phyloP scores from a whole-genome alignment of 2,329 filamentous ascomycete species.

The Pseudogymnoascus sp. region DNA sequence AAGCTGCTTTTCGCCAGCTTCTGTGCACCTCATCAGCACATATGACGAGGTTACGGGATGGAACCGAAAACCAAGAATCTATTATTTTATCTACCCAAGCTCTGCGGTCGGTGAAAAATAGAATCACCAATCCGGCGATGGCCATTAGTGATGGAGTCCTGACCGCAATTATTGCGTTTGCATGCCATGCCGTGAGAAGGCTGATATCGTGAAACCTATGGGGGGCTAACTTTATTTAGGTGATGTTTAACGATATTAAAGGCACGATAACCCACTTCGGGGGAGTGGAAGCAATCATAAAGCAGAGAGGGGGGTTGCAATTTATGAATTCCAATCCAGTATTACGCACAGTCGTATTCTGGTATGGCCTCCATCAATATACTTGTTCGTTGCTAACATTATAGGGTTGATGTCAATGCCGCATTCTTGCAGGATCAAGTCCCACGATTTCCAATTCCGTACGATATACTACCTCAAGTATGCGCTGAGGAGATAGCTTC shows the following conservation, averaged over 20 bases:
- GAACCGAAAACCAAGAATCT: slow-evolving; percentile 12
- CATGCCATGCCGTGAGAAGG: slow-evolving; percentile 13
- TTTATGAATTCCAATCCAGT: slow-evolving; percentile 8
- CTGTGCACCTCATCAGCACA: slow-evolving; percentile 15
- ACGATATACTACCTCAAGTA: slow-evolving; percentile 11
- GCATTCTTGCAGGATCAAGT: slow-evolving; percentile 10
- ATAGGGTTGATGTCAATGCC: slow-evolving; percentile 14
- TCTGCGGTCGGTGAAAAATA: slow-evolving; percentile 13
- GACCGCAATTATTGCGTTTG: slow-evolving; percentile 12
- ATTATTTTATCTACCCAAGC: slow-evolving; percentile 14
- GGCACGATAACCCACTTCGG: slow-evolving; percentile 11
- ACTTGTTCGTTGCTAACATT: neutral
- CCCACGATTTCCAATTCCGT: slow-evolving; percentile 13
- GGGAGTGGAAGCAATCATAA: slow-evolving; percentile 13
- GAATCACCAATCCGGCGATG: slow-evolving; percentile 9
- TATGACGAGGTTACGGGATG: slow-evolving; percentile 10
- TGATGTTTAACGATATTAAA: slow-evolving; percentile 15
- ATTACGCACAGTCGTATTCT: slow-evolving; percentile 14
- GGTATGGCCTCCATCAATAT: slow-evolving; percentile 1
- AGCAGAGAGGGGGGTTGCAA: slow-evolving; percentile 9
- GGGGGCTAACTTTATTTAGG: neutral
- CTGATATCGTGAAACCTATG: neutral
- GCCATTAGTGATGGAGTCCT: slow-evolving; percentile 12
- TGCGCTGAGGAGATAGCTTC: neutral
- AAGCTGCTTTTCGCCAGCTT: slow-evolving; percentile 14